phyloP scores from a whole-genome alignment of 75 land plant genomes.

The Pinus albicaulis region DNA sequence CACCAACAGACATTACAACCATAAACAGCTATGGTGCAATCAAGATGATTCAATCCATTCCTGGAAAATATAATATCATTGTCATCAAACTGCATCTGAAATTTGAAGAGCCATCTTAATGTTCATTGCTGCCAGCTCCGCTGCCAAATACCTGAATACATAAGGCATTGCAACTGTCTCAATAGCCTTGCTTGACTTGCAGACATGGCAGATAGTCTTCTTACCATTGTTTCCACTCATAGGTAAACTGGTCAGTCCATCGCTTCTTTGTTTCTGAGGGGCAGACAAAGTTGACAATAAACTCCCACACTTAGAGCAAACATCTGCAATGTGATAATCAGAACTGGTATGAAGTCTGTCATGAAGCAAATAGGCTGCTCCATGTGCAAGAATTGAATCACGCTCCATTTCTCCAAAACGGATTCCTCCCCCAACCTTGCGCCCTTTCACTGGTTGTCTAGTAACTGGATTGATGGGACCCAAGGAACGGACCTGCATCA shows the following conservation, averaged over 20 bases:
- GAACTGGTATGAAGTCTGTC: slow-evolving; percentile 97
- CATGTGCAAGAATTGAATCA: slow-evolving; percentile 95
- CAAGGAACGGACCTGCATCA: slow-evolving; percentile 82
- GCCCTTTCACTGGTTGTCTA: slow-evolving; percentile 92
- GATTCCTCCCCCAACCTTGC: slow-evolving; percentile 93
- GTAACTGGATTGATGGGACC: slow-evolving; percentile 88
- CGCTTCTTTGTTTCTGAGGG: slow-evolving; percentile 34
- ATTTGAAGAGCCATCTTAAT: slow-evolving; percentile 78
- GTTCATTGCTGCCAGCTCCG: slow-evolving; percentile 98
- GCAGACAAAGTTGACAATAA: slow-evolving; percentile 54
- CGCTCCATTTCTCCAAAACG: slow-evolving; percentile 99
- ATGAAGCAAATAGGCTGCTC: slow-evolving; percentile 92
- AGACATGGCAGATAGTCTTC: slow-evolving; percentile 62
- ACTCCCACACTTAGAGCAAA: slow-evolving; percentile 88
- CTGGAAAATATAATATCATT: no score
- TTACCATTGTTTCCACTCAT: slow-evolving; percentile 29
- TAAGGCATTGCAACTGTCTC: slow-evolving; percentile 98
- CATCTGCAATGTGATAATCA: slow-evolving; percentile 92
- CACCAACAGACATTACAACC: no score
- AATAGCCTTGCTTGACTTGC: slow-evolving; percentile 77
- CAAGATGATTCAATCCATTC: no score
- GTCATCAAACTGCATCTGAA: slow-evolving; percentile 21
- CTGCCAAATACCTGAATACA: slow-evolving; percentile 85
- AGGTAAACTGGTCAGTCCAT: slow-evolving; percentile 31
- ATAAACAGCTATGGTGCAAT: no score